These are phyloP conservation scores for Geotrichum phurueaensis DNA, from an alignment of 1,139 yeast species.

Conservation along the genomic window DNA sequence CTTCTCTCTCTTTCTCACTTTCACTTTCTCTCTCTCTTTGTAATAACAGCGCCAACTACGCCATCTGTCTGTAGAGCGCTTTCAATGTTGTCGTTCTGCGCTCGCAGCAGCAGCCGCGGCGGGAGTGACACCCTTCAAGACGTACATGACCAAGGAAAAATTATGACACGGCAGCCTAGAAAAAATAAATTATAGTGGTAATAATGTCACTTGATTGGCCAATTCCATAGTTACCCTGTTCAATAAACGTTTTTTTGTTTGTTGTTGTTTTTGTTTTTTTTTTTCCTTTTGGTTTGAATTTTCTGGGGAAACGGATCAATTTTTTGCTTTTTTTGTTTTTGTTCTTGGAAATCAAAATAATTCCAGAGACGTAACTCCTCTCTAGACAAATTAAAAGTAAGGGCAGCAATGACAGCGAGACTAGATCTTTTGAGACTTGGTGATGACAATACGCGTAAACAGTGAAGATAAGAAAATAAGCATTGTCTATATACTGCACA, in stretches of 20 bases:
- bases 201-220: not conserved
- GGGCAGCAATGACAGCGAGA: not conserved
- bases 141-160: not conserved
- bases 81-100: too few species aligned
- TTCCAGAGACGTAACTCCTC: not conserved
- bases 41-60: not conserved
- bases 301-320: constrained; percentile 4
- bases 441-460: not conserved
- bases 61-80: too few species aligned
- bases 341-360: too few species aligned
- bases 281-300: not conserved
- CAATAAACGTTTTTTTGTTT: not conserved
- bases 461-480: too few species aligned
- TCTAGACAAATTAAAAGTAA: too few species aligned
- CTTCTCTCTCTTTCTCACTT: not conserved
- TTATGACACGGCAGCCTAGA: not conserved
- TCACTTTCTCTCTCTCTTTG: not conserved
- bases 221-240: not conserved
- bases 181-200: not conserved
- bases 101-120: too few species aligned
- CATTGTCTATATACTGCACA: too few species aligned
- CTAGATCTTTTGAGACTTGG: not conserved
- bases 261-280: too few species aligned
- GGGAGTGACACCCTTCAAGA: not conserved
- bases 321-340: not conserved